Conservation (phyloP, 2,329 filamentous ascomycete genomes). For the Fusarium sp. region DNA sequence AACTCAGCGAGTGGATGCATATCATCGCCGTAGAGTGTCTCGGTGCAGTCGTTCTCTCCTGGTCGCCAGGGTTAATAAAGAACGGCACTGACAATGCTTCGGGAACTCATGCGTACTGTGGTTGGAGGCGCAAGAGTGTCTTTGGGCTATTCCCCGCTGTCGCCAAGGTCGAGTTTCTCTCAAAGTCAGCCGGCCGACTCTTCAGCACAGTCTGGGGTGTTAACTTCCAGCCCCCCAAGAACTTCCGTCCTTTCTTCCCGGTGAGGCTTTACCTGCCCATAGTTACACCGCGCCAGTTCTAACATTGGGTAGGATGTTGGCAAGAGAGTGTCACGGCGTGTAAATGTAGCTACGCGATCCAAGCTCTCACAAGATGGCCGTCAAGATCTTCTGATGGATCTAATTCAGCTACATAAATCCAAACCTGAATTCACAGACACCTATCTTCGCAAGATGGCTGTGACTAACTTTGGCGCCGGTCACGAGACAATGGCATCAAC, state of each 20-base stretch:
- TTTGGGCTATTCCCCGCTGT: constrained; percentile 59
- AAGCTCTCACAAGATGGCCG: constrained; percentile 46
- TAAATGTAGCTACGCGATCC: constrained; percentile 44
- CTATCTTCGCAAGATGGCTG: constrained; percentile 61
- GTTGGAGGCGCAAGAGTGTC: constrained; percentile 62
- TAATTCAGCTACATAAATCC: constrained; percentile 57
- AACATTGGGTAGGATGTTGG: constrained; percentile 45
- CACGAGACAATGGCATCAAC: constrained; percentile 65
- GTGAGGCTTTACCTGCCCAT: constrained; percentile 43
- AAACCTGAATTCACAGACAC: constrained; percentile 57
- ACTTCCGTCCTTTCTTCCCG: constrained; percentile 60
- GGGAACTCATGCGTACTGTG: constrained; percentile 58
- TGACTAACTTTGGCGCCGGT: constrained; percentile 65
- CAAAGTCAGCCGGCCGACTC: constrained; percentile 48
- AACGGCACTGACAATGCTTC: constrained; percentile 57
- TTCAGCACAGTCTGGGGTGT: constrained; percentile 58
- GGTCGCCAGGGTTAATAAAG: constrained; percentile 60
- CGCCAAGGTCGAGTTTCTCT: constrained; percentile 52
- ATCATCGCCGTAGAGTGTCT: constrained; percentile 63
- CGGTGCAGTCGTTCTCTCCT: constrained; percentile 59
- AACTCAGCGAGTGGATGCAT: constrained; percentile 66
- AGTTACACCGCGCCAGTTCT: background rate
- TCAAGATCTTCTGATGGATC: constrained; percentile 56
- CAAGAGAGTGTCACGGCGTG: constrained; percentile 47
- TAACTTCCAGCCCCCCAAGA: constrained; percentile 54